Evolutionary conservation across 352 stramenopile genomes (phyloP).

Genomic region (Phytophthora uliginosa): DNA sequence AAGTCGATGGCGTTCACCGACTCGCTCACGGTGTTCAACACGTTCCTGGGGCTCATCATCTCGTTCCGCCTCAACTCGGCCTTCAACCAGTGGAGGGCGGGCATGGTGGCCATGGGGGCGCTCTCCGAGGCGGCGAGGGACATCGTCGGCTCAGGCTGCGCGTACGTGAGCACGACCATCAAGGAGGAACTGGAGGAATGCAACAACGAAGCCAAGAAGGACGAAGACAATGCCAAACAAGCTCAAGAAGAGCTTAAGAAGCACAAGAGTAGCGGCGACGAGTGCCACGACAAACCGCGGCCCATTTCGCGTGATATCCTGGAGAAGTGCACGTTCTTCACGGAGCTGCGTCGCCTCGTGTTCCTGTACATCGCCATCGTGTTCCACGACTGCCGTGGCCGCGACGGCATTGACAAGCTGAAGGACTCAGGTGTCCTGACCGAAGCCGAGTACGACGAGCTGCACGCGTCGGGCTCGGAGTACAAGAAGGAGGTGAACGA

Average conservation of each 20-base stretch:
- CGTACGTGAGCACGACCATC: constrained; percentile 64
- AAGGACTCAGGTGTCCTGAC: constrained; percentile 61
- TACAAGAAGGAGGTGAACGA: constrained; percentile 42
- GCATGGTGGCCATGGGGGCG: constrained; percentile 71
- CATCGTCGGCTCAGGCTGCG: constrained; percentile 71
- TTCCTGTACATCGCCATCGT: constrained; percentile 86
- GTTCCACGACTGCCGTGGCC: constrained; percentile 79
- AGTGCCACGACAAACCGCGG: constrained; percentile 11
- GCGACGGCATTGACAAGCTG: constrained; percentile 71
- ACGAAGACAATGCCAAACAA: constrained; percentile 5
- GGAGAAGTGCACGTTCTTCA: constrained; percentile 84
- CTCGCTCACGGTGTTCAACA: constrained; percentile 86
- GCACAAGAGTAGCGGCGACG: neutral
- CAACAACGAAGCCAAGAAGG: constrained; percentile 6
- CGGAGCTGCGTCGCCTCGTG: constrained; percentile 73
- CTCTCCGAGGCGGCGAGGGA: constrained; percentile 66
- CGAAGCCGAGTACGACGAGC: constrained; percentile 70
- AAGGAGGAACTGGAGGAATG: constrained; percentile 27
- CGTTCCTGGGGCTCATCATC: constrained; percentile 78
- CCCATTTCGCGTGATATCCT: constrained; percentile 61
- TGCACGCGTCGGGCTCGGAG: constrained; percentile 72
- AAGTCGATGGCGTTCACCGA: constrained; percentile 79
- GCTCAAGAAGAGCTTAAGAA: neutral
- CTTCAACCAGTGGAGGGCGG: constrained; percentile 81
- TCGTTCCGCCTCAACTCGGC: constrained; percentile 86